Base-by-base conservation (phyloP, 768 basidiomycete genomes). In the Rhodotorula babjevae region DNA sequence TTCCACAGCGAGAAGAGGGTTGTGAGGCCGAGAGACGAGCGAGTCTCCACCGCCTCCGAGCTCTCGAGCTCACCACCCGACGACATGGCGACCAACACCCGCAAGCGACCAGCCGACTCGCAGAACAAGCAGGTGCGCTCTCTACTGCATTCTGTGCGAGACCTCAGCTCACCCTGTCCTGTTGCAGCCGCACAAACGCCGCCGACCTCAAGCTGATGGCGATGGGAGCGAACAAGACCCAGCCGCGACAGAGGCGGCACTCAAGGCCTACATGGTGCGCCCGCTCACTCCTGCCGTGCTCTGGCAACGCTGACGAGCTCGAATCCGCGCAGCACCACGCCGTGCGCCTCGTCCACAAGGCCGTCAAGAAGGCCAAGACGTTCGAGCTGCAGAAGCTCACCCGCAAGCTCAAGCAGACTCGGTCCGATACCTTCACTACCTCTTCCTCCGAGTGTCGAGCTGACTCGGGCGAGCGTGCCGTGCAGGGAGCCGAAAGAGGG, bases 331-430 rank as follows among this genome's bases (percentile, higher is more conserved):
- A 76, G 74, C 67, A 67, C 60, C 71, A 76, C 46, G 74, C 74
- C 42, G 47, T 67, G 58, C 69, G 69, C 49, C 27, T 76, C 16
- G 47, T 76, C 23, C 27, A 46, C 46, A 76, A 76, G 49, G 71
- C 68, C 23, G 56, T 72, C 59, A 78, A 78, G 69, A 78, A 76
- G 64, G 59, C 67, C 21, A 67, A 73, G 63, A 76, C 74, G 44
- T 77, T 77, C 63, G 78, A 78, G 67, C n/a, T 76, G 21, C 78
- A 78, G 67, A 78, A 78, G 65, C 60, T 78, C 12, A 69, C 67
- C 6, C 60, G 75, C 15, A 78, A 78, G 71, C 63, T 77, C 65
- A 78, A 77, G 57, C 12, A 42, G 49, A 63, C 73, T 7, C 65
- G 57, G 71, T 71, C 40, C 6, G 55, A 44, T 1, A 25, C 27